Percentiles rank a stretch among this genome's conserved stretches.
Evolutionary conservation across 352 stramenopile genomes (phyloP).

Genomic region (Globisporangium acanthophoron): DNA sequence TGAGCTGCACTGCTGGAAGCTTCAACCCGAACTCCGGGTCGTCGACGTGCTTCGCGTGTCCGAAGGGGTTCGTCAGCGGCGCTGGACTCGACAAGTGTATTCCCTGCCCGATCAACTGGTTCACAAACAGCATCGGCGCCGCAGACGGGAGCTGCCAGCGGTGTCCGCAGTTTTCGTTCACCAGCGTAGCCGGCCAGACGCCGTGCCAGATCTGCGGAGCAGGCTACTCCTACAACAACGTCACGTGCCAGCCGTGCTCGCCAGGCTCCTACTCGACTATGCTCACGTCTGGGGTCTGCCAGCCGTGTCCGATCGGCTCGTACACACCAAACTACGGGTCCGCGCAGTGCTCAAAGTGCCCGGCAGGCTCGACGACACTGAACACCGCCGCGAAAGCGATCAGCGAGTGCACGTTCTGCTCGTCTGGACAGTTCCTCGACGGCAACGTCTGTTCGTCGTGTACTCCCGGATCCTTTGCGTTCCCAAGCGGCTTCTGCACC

Average conservation of each 20-base stretch:
- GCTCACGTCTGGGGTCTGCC: slow-evolving; percentile 28
- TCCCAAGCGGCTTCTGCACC: slow-evolving; percentile 26
- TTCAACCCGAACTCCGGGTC: slow-evolving; percentile 39
- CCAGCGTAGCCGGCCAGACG: slow-evolving; percentile 23
- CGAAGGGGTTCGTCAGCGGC: slow-evolving; percentile 55
- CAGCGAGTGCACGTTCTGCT: slow-evolving; percentile 32
- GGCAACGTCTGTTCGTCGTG: slow-evolving; percentile 22
- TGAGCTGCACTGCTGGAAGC: slow-evolving; percentile 33
- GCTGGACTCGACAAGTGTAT: slow-evolving; percentile 22
- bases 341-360: slow-evolving; percentile 24
- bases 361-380: slow-evolving; percentile 27
- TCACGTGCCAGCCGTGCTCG: slow-evolving; percentile 29
- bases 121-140: slow-evolving; percentile 18
- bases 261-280: slow-evolving; percentile 29
- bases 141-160: slow-evolving; percentile 18
- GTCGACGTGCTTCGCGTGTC: slow-evolving; percentile 40
- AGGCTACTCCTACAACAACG: slow-evolving; percentile 21
- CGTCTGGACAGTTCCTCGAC: slow-evolving; percentile 23
- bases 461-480: slow-evolving; percentile 14
- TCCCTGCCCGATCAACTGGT: slow-evolving; percentile 49
- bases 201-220: slow-evolving; percentile 21
- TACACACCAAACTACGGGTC: slow-evolving; percentile 23
- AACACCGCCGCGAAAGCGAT: slow-evolving; percentile 15
- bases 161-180: slow-evolving; percentile 36
- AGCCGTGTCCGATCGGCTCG: slow-evolving; percentile 33